phyloP scores from a whole-genome alignment of 352 stramenopile genomes.

The Globisporangium uncinulatum region DNA sequence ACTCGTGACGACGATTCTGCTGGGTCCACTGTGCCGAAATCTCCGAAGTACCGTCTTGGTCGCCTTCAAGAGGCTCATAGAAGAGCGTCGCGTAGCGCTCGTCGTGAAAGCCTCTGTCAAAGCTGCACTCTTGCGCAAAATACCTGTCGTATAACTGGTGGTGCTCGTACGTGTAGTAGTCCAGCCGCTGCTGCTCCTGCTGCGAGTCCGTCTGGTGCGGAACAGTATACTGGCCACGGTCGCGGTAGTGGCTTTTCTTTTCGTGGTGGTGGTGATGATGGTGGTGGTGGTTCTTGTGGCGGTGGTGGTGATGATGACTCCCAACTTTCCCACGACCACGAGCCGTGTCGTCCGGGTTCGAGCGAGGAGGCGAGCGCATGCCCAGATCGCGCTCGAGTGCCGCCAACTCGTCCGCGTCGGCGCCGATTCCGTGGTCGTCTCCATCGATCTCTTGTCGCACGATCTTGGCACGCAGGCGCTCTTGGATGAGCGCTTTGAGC shows the following conservation, averaged over 20 bases:
- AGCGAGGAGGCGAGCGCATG: background rate
- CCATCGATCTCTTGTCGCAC: constrained; percentile 31
- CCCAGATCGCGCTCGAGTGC: background rate
- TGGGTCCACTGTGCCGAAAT: background rate
- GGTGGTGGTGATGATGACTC: constrained; percentile 12
- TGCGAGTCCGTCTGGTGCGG: constrained; percentile 12
- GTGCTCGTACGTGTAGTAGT: constrained; percentile 9
- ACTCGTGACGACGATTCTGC: background rate
- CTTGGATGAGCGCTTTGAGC: constrained; percentile 66
- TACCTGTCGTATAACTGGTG: constrained; percentile 3
- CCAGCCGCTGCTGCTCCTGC: background rate
- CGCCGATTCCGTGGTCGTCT: background rate
- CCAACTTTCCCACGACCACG: background rate
- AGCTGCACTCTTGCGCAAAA: constrained; percentile 1
- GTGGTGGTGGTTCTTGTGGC: constrained; percentile 12
- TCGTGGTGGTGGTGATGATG: constrained; percentile 11
- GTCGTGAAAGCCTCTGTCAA: background rate
- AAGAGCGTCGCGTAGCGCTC: constrained; percentile 2
- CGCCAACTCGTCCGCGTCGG: constrained; percentile 4
- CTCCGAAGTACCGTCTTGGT: background rate
- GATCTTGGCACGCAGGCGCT: constrained; percentile 66
- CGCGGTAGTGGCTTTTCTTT: constrained; percentile 11
- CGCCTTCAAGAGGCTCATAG: background rate
- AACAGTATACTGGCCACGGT: constrained; percentile 1
- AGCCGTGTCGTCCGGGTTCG: background rate